Conservation (phyloP, 352 stramenopile genomes). For the Pythium phragmitis region DNA sequence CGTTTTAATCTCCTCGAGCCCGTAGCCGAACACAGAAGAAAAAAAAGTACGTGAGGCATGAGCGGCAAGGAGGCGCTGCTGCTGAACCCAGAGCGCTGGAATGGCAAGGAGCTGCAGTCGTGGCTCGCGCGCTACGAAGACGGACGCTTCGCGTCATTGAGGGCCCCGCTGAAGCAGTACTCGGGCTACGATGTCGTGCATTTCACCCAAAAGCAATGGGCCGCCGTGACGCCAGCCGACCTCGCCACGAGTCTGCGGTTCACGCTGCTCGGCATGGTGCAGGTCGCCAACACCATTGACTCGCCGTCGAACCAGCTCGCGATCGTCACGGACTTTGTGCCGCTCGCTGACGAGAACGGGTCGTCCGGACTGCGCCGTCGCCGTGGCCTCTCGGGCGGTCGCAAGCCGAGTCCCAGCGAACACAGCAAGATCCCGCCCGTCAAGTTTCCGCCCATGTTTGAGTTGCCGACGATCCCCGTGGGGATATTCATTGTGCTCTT, state of each 20-base stretch:
- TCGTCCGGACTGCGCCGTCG: constrained; percentile 21
- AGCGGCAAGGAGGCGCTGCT: constrained; percentile 49
- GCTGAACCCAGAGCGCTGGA: constrained; percentile 82
- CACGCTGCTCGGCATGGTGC: constrained; percentile 84
- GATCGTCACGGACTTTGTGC: constrained; percentile 83
- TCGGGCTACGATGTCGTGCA: constrained; percentile 69
- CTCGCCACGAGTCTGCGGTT: constrained; percentile 81
- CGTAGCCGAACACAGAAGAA: neutral
- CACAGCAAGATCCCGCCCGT: constrained; percentile 41
- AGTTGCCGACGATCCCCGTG: constrained; percentile 64
- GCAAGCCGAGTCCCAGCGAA: constrained; percentile 11
- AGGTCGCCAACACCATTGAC: constrained; percentile 60
- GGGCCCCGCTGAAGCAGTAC: constrained; percentile 49
- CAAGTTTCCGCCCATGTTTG: constrained; percentile 83
- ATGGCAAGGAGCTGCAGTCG: constrained; percentile 67
- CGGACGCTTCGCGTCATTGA: constrained; percentile 63
- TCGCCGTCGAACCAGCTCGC: constrained; percentile 38
- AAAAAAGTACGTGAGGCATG: neutral
- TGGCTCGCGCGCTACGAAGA: constrained; percentile 78
- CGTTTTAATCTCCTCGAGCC: neutral
- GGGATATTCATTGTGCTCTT: constrained; percentile 50
- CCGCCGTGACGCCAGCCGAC: constrained; percentile 49
- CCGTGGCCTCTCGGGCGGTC: neutral
- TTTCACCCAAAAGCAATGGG: constrained; percentile 62
- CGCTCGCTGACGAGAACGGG: constrained; percentile 30